Conservation (phyloP, 331 rosid genomes). For the Erythrophleum ivorense region DNA sequence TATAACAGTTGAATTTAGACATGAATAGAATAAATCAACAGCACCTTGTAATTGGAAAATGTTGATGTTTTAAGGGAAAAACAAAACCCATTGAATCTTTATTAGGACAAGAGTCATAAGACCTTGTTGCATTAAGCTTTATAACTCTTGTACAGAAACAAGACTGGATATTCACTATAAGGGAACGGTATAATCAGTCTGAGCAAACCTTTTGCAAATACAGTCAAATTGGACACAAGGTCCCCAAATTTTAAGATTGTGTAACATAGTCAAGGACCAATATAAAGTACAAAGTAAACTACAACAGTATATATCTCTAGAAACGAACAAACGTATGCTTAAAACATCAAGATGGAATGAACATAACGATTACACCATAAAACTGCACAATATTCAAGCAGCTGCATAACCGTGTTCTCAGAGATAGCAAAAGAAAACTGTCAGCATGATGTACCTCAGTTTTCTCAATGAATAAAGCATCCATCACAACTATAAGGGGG, state of each 20-base stretch:
- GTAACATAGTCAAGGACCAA: neutral
- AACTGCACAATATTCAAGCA: neutral
- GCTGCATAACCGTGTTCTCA: neutral
- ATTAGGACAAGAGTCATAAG: too few species aligned
- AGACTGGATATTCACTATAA: neutral
- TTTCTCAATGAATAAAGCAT: slow-evolving; percentile 28
- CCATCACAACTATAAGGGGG: slow-evolving; percentile 5
- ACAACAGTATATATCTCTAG: neutral
- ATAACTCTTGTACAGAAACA: neutral
- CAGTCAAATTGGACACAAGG: neutral
- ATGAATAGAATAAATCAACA: neutral
- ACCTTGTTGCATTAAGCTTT: neutral
- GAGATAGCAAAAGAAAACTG: slow-evolving; percentile 22
- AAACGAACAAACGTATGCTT: neutral
- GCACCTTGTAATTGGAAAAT: neutral
- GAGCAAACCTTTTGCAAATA: neutral
- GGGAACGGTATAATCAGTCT: neutral
- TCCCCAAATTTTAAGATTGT: neutral
- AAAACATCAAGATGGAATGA: neutral
- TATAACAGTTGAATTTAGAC: neutral
- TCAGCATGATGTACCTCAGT: slow-evolving; percentile 11
- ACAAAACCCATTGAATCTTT: neutral
- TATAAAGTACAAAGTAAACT: neutral
- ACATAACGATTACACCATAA: neutral
- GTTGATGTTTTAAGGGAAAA: neutral